A percentile compares a stretch with the other conserved stretches of the same genome.
Evolutionary conservation across 1,139 yeast species (phyloP).

Genomic region (Williopsis jadinii): DNA sequence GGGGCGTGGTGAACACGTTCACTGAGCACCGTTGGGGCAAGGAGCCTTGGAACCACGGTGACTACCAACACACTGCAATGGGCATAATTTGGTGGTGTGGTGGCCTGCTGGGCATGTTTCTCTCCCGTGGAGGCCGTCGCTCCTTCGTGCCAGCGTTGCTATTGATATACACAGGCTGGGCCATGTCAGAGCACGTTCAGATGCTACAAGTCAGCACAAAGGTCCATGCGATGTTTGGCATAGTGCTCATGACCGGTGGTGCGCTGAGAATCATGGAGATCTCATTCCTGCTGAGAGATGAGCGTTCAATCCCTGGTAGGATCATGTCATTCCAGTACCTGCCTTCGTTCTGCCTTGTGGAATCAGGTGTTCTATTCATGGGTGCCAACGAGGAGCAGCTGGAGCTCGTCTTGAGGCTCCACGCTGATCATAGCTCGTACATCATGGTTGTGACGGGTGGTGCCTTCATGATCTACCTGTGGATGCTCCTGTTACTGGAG

Average conservation of each 20-base stretch:
- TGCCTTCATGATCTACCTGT: conserved; percentile 63
- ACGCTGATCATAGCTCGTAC: conserved; percentile 82
- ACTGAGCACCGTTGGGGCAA: conserved; percentile 94
- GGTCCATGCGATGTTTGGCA: conserved; percentile 82
- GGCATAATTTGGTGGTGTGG: conserved; percentile 97
- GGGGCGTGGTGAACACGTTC: conserved; percentile 93
- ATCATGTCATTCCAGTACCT: conserved; percentile 73
- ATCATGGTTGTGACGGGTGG: conserved; percentile 66
- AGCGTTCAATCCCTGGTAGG: conserved; percentile 34
- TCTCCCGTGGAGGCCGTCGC: conserved; percentile 58
- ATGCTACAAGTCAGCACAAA: conserved; percentile 68
- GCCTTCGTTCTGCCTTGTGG: conserved; percentile 72
- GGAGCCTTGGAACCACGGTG: conserved; percentile 85
- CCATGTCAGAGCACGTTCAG: conserved; percentile 88
- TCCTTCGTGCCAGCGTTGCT: conserved; percentile 76
- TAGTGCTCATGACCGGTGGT: conserved; percentile 76
- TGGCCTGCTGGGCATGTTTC: conserved; percentile 74
- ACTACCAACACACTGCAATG: conserved; percentile 91
- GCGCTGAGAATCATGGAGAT: conserved; percentile 68
- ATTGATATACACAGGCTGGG: conserved; percentile 83
- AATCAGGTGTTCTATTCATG: conserved; percentile 81
- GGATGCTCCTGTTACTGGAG: conserved; percentile 52
- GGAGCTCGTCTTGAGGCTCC: conserved; percentile 57
- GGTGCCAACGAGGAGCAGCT: conserved; percentile 89
- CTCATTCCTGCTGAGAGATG: conserved; percentile 56